These are phyloP conservation scores for Eragrostis nindensis DNA, from an alignment of 176 grass and related monocot genomes.

Conservation along the genomic window DNA sequence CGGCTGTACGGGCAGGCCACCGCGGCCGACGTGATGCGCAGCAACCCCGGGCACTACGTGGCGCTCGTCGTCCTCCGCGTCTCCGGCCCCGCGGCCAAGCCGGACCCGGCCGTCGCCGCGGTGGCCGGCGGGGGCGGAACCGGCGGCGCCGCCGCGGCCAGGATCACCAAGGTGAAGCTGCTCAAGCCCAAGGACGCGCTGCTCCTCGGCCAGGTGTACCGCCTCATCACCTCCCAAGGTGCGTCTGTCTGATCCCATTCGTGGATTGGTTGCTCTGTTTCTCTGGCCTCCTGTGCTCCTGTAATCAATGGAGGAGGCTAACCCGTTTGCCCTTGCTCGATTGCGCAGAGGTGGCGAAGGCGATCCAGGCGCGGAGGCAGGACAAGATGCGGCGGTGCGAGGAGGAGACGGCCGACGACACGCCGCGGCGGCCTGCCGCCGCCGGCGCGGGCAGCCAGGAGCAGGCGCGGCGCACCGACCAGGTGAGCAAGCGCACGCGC, in stretches of 20 bases:
- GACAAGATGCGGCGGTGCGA: slow-evolving; percentile 47
- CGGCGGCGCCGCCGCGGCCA: neutral
- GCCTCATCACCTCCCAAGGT: slow-evolving; percentile 95
- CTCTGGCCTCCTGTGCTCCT: neutral
- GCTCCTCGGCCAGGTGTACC: slow-evolving; percentile 80
- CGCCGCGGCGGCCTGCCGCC: neutral
- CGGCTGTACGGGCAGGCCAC: slow-evolving; percentile 55
- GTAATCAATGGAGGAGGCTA: neutral
- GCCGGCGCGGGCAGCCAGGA: neutral
- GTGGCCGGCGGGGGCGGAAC: neutral
- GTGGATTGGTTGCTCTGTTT: slow-evolving; percentile 16
- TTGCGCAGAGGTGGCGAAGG: slow-evolving; percentile 62
- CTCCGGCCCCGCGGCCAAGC: neutral
- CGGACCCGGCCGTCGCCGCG: neutral
- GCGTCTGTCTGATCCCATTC: too few relatives aligned
- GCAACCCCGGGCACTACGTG: slow-evolving; percentile 81
- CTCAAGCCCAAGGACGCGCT: slow-evolving; percentile 78
- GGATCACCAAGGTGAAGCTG: slow-evolving; percentile 85
- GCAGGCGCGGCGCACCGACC: slow-evolving; percentile 24
- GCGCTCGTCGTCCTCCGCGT: slow-evolving; percentile 55
- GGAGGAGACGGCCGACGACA: slow-evolving; percentile 14
- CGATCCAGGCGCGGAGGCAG: slow-evolving; percentile 61
- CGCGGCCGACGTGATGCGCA: slow-evolving; percentile 65
- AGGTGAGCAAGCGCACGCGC: neutral
- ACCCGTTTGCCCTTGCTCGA: neutral